Evolutionary conservation across 1,284 basidiomycete species (phyloP).

Genomic region (Ceratobasidium papillatum): DNA sequence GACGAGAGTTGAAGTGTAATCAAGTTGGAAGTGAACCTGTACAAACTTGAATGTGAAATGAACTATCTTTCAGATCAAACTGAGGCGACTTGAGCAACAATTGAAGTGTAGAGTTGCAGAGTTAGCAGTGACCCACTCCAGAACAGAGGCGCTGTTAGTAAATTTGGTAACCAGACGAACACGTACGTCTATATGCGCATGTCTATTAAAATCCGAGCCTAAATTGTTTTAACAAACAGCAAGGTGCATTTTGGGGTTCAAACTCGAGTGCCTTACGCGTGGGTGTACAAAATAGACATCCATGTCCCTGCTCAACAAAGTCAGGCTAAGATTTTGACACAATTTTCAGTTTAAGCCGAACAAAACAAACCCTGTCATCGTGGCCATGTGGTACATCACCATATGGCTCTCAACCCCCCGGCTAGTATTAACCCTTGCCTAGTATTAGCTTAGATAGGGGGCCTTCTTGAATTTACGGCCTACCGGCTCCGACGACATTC

Average conservation of each 20-base stretch:
- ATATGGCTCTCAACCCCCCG: slow-evolving; percentile 5
- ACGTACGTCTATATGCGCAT: not conserved
- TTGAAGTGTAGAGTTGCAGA: too few species aligned
- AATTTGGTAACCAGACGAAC: not conserved
- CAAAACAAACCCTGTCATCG: not conserved
- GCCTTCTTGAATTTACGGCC: not conserved
- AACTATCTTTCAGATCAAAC: too few species aligned
- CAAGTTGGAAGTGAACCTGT: too few species aligned
- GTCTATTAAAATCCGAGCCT: not conserved
- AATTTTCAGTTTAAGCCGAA: not conserved
- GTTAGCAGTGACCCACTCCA: too few species aligned
- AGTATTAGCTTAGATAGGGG: not conserved
- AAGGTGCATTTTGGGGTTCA: not conserved
- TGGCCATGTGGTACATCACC: not conserved
- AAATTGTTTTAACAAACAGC: not conserved
- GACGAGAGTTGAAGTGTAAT: not conserved
- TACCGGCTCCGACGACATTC: slow-evolving; percentile 42
- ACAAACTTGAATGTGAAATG: too few species aligned
- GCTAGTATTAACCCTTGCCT: not conserved
- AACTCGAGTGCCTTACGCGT: not conserved
- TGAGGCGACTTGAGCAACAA: too few species aligned
- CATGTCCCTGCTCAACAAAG: not conserved
- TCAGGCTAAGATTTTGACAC: not conserved
- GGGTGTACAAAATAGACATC: not conserved
- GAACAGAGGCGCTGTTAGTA: too few species aligned